Evolutionary conservation across 2,329 filamentous ascomycete genomes (phyloP).

Genomic region (Fusarium sp.): DNA sequence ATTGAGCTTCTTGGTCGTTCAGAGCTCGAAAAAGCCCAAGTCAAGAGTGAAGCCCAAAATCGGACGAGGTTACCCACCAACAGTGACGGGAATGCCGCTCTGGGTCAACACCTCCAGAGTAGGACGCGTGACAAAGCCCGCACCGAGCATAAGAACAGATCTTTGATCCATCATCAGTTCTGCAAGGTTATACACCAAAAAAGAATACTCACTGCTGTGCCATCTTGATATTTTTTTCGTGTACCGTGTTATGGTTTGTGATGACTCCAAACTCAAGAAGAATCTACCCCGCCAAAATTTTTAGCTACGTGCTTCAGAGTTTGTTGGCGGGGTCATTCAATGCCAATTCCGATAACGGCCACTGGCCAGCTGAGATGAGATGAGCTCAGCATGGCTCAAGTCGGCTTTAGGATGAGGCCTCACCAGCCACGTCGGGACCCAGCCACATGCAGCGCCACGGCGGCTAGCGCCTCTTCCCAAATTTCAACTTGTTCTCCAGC

Average conservation of each 20-base stretch:
- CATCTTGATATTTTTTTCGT: constrained; percentile 3
- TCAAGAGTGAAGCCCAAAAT: neutral
- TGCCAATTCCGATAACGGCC: neutral
- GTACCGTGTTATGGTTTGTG: neutral
- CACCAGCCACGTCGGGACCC: neutral
- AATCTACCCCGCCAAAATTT: neutral
- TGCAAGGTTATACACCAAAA: neutral
- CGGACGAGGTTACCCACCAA: constrained; percentile 59
- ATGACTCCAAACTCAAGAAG: neutral
- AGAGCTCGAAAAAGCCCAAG: neutral
- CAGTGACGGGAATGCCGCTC: constrained; percentile 72
- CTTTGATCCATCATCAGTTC: neutral
- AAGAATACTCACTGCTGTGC: neutral
- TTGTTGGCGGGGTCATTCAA: constrained; percentile 6
- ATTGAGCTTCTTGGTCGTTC: neutral
- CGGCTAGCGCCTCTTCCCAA: neutral
- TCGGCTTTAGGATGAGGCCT: constrained; percentile 2
- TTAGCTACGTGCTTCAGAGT: neutral
- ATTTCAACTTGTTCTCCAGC: constrained; percentile 1
- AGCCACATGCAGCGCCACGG: constrained; percentile 18
- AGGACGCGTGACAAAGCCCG: constrained; percentile 71
- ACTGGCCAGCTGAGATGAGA: neutral
- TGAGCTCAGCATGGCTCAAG: neutral
- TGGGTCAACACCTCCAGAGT: constrained; percentile 73
- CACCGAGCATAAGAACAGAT: constrained; percentile 47